Evolutionary conservation across 805 yeast species (phyloP).

Genomic region (Zygoascus ofunaensis): DNA sequence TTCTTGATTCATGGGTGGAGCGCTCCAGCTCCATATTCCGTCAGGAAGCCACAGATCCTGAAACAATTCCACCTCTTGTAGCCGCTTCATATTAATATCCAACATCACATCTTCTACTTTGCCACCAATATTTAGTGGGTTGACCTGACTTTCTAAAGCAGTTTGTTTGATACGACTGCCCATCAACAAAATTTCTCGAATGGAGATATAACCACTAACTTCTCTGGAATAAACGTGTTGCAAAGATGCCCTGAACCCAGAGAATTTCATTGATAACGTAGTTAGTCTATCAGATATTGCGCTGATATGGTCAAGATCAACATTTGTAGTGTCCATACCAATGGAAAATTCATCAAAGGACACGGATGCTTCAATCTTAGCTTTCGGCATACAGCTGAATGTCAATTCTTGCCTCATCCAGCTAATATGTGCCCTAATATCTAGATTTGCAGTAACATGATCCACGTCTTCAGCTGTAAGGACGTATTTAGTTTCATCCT

Average conservation of each 20-base stretch:
- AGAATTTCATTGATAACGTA: constrained; percentile 39
- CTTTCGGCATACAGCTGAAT: constrained; percentile 87
- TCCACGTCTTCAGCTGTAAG: constrained; percentile 12
- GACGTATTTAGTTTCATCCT: not conserved
- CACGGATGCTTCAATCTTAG: constrained; percentile 81
- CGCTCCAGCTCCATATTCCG: not conserved
- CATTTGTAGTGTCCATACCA: constrained; percentile 41
- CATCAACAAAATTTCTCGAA: constrained; percentile 36
- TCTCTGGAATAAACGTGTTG: constrained; percentile 91
- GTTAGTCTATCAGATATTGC: constrained; percentile 29
- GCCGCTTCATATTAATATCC: constrained; percentile 69
- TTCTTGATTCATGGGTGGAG: not conserved
- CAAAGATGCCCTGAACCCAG: constrained; percentile 56
- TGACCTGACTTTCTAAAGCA: constrained; percentile 2
- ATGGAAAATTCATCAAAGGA: constrained; percentile 61
- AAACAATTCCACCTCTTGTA: constrained; percentile 78
- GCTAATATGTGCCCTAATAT: constrained; percentile 51
- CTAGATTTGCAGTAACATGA: constrained; percentile 35
- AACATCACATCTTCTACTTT: constrained; percentile 47
- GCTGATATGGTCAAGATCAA: constrained; percentile 14
- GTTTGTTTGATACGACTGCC: constrained; percentile 9
- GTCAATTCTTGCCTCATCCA: constrained; percentile 67
- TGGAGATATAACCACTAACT: constrained; percentile 59
- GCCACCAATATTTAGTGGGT: constrained; percentile 31
- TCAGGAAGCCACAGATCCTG: constrained; percentile 69